Evolutionary conservation across 768 basidiomycete species (phyloP).

Genomic region (Boletus tomentosulus): DNA sequence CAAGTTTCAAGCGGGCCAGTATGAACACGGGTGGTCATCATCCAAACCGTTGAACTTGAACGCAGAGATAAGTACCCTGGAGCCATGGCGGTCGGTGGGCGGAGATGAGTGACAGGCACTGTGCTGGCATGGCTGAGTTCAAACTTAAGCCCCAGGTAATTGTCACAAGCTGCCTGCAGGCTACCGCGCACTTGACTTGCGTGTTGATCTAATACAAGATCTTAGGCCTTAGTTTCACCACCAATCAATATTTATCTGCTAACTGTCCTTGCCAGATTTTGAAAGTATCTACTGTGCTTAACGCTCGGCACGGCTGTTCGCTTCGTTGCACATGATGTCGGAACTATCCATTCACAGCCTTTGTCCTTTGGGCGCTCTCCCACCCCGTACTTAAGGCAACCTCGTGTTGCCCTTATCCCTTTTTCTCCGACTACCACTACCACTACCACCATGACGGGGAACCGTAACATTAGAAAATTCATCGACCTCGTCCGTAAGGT

Average conservation of each 20-base stretch:
- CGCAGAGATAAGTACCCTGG: not conserved
- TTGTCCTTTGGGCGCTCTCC: constrained; percentile 1
- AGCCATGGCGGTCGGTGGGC: not conserved
- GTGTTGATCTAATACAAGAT: not conserved
- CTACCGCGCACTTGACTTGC: not conserved
- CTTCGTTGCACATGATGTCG: not conserved
- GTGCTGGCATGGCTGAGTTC: not conserved
- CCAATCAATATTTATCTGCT: not conserved
- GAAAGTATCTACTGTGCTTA: not conserved
- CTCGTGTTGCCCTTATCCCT: not conserved
- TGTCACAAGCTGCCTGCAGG: not conserved
- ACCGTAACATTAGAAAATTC: constrained; percentile 23
- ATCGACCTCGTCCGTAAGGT: constrained; percentile 25
- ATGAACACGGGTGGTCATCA: not conserved
- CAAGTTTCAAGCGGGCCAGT: too few species aligned
- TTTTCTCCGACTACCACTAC: not conserved
- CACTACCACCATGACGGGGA: not conserved
- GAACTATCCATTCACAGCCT: constrained; percentile 1
- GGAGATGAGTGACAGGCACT: not conserved
- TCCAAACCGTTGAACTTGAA: not conserved
- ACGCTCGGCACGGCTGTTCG: not conserved
- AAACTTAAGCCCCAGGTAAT: not conserved
- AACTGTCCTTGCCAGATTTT: not conserved
- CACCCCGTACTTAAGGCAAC: not conserved
- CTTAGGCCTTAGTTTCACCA: not conserved